Evolutionary conservation across 1,284 basidiomycete species (phyloP).

Genomic region (Phellopilus nigrolimitatus): DNA sequence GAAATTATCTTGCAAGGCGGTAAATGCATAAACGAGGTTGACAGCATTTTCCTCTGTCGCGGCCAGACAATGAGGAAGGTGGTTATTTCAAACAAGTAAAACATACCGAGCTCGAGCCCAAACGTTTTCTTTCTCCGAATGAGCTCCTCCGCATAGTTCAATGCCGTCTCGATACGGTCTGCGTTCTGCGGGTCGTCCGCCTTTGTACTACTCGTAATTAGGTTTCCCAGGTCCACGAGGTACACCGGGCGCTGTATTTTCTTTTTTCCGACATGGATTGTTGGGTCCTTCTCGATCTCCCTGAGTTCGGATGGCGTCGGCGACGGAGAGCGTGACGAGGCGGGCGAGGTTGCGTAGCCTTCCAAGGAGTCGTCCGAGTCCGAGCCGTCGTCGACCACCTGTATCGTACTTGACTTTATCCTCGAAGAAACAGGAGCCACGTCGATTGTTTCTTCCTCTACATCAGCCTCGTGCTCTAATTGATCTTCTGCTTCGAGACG

Average conservation of each 20-base stretch:
- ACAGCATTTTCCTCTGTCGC: slow-evolving; percentile 79
- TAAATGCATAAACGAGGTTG: slow-evolving; percentile 70
- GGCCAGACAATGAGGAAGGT: slow-evolving; percentile 9
- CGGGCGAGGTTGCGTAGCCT: slow-evolving; percentile 61
- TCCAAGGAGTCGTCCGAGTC: slow-evolving; percentile 82
- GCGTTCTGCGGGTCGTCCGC: slow-evolving; percentile 64
- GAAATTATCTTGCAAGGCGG: slow-evolving; percentile 80
- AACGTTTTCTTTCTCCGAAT: slow-evolving; percentile 78
- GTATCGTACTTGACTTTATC: slow-evolving; percentile 9
- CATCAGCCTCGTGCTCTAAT: slow-evolving; percentile 14
- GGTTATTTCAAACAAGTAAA: too few species aligned
- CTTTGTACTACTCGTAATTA: slow-evolving; percentile 52
- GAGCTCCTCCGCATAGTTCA: slow-evolving; percentile 74
- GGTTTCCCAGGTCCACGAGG: slow-evolving; percentile 70
- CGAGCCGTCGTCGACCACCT: slow-evolving; percentile 33
- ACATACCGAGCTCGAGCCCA: slow-evolving; percentile 79
- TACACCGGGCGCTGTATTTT: slow-evolving; percentile 77
- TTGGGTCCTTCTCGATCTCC: slow-evolving; percentile 83
- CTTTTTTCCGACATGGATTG: slow-evolving; percentile 58
- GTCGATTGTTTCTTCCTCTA: slow-evolving; percentile 16
- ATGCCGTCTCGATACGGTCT: slow-evolving; percentile 71
- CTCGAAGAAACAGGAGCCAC: not conserved
- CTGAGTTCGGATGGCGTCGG: slow-evolving; percentile 76
- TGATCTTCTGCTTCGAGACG: slow-evolving; percentile 6
- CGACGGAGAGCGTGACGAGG: slow-evolving; percentile 72